Base-by-base conservation (phyloP, 192 early-diverging fungal genomes). In the Dimargaris verticillata region DNA sequence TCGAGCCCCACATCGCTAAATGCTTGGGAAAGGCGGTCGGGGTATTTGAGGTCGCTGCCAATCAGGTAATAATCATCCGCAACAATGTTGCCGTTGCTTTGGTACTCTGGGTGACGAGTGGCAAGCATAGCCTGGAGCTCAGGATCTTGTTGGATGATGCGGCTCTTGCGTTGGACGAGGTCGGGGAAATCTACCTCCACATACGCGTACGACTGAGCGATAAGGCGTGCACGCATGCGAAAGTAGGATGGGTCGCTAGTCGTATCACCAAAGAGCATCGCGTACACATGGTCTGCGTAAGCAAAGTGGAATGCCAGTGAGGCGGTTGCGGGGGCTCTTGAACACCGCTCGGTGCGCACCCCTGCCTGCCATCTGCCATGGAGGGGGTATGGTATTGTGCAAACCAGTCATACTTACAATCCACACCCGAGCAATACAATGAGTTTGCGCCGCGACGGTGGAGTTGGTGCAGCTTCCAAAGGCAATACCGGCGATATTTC, bases 161-260 rank as follows among this genome's bases (percentile, higher is more conserved):
- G 6, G 11, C 22, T n/a, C n/a, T 59, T 59, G 38, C 57, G 57
- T 20, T 44, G 15, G 28, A 59, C 57, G 4, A 59, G 7, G 15
- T 41, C 43, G 14, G 57, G 57, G n/a, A 44, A 59, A 43, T 59
- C 57, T 3, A 59, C 25, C 5, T 59, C 57, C 15, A 59, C 18
- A 17, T 29, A 41, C n/a, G 25, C 17, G 11, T 24, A 44, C 6
- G 57, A 13, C 15, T 20, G 28, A 20, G 57, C 12, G n/a, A 44
- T 24, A 22, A 0, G 26, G n/a, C 57, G 57, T 20, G 29, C 5
- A 1, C 42, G 33, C 12, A 59, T 41, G 12, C 57, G 29, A 43
- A 59, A 59, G 57, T 59, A 59, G 22, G 57, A 20, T 5, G 57
- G 57, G 25, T 59, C 57, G 43, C 51, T 52, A 12, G 51, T 48